Percentiles rank a stretch among this genome's conserved stretches.
phyloP scores from a whole-genome alignment of 768 basidiomycete genomes.

The Tricholoma furcatifolium region DNA sequence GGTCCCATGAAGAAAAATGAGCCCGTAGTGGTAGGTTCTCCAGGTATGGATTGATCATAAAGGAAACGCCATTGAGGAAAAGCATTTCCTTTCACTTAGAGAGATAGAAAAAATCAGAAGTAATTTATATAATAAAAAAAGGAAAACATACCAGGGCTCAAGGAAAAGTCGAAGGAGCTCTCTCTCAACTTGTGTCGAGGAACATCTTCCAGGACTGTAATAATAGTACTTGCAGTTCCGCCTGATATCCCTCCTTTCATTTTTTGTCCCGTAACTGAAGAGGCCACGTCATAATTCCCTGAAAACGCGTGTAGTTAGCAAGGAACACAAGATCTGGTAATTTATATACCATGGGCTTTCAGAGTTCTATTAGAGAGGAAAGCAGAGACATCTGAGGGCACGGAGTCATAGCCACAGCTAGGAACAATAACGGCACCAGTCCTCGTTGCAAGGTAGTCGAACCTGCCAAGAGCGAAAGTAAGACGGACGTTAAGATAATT shows the following conservation, averaged over 20 bases:
- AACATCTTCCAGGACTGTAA: conserved; percentile 35
- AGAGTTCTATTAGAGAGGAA: conserved; percentile 72
- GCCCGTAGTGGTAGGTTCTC: conserved; percentile 30
- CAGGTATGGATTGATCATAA: conserved; percentile 39
- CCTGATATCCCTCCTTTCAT: conserved; percentile 55
- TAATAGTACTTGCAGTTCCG: conserved; percentile 55
- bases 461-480: conserved; percentile 35
- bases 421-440: conserved; percentile 77
- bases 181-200: conserved; percentile 33
- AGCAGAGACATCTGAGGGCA: conserved; percentile 71
- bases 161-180: conserved; percentile 29
- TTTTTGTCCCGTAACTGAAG: conserved; percentile 55
- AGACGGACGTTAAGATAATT: not conserved
- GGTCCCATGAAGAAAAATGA: conserved; percentile 40
- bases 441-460: conserved; percentile 69
- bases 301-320: not conserved
- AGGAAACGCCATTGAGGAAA: conserved; percentile 27
- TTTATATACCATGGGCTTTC: conserved; percentile 34
- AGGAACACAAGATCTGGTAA: not conserved
- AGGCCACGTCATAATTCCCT: conserved; percentile 38
- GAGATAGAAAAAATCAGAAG: not conserved
- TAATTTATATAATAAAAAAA: not conserved
- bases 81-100: conserved; percentile 11
- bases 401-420: conserved; percentile 73
- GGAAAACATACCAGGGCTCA: conserved; percentile 39